These are phyloP conservation scores for Pythium utonaiense DNA, from an alignment of 352 stramenopile genomes.

Conservation along the genomic window DNA sequence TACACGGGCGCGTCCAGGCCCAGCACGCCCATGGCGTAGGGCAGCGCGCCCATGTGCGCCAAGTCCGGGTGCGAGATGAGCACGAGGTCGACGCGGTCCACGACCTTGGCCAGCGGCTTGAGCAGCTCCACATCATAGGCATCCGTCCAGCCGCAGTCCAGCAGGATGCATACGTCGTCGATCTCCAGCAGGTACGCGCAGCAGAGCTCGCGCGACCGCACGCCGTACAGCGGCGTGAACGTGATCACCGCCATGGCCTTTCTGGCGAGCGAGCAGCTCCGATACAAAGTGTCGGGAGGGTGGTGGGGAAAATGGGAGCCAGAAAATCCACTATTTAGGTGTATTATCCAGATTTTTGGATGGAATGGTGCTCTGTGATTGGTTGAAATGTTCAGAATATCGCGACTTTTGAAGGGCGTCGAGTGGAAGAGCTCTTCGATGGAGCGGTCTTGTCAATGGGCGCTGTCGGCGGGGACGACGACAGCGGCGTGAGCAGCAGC, in stretches of 20 bases:
- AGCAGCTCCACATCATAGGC: constrained; percentile 84
- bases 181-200: constrained; percentile 89
- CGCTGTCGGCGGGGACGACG: not conserved
- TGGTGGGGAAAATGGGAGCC: not conserved
- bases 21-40: constrained; percentile 86
- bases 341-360: constrained; percentile 14
- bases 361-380: constrained; percentile 4
- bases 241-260: constrained; percentile 85
- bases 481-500: constrained; percentile 19
- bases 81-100: constrained; percentile 85
- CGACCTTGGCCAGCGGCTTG: constrained; percentile 75
- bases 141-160: constrained; percentile 91
- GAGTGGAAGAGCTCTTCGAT: not conserved
- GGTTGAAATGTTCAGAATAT: constrained; percentile 23
- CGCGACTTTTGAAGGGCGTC: constrained; percentile 21
- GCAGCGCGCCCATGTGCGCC: constrained; percentile 88
- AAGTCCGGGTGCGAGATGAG: constrained; percentile 89
- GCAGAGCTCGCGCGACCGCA: constrained; percentile 75
- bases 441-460: not conserved
- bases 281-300: not conserved
- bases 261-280: not conserved
- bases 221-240: constrained; percentile 88
- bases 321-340: not conserved
- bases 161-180: constrained; percentile 88
- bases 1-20: constrained; percentile 88